Percentiles rank a stretch among this genome's conserved stretches.
phyloP scores from a whole-genome alignment of 2,329 filamentous ascomycete species.

The Microdochium paspali region DNA sequence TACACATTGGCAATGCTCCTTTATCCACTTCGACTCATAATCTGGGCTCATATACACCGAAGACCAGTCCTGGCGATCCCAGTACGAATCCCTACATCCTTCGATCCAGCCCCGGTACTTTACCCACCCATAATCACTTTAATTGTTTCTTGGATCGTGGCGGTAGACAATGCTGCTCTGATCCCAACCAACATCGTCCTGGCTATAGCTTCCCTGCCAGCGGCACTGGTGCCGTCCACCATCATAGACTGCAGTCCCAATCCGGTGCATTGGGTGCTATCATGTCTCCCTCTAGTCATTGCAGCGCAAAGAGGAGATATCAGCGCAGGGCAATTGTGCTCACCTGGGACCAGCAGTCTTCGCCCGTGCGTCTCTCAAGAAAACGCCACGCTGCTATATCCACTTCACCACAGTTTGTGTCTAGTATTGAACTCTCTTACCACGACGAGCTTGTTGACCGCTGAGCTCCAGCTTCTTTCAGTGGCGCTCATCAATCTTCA shows the following conservation, averaged over 20 bases:
- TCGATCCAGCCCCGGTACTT: slow-evolving; percentile 84
- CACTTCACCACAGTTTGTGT: slow-evolving; percentile 72
- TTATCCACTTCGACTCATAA: slow-evolving; percentile 52
- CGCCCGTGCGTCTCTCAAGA: slow-evolving; percentile 38
- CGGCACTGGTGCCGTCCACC: slow-evolving; percentile 58
- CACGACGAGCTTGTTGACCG: slow-evolving; percentile 76
- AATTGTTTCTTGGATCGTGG: slow-evolving; percentile 66
- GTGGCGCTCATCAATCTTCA: slow-evolving; percentile 74
- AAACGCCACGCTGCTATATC: slow-evolving; percentile 59
- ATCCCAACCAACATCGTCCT: slow-evolving; percentile 77
- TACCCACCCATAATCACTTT: slow-evolving; percentile 74
- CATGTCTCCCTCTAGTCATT: slow-evolving; percentile 58
- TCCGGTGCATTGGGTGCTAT: slow-evolving; percentile 68
- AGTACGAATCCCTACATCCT: slow-evolving; percentile 57
- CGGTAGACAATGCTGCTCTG: slow-evolving; percentile 47
- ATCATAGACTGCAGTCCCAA: slow-evolving; percentile 49
- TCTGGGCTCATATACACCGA: slow-evolving; percentile 34
- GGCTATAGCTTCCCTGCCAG: slow-evolving; percentile 67
- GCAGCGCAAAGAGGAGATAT: slow-evolving; percentile 18
- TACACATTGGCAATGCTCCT: slow-evolving; percentile 30
- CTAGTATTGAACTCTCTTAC: slow-evolving; percentile 69
- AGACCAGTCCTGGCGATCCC: slow-evolving; percentile 27
- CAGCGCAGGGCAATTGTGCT: slow-evolving; percentile 9
- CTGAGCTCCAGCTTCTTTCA: slow-evolving; percentile 83
- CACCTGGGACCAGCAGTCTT: not conserved